Evolutionary conservation across 345 rosid genomes (phyloP), one percentile per base, ranked within the genome.

Genomic region (Gossypium arboreum): DNA sequence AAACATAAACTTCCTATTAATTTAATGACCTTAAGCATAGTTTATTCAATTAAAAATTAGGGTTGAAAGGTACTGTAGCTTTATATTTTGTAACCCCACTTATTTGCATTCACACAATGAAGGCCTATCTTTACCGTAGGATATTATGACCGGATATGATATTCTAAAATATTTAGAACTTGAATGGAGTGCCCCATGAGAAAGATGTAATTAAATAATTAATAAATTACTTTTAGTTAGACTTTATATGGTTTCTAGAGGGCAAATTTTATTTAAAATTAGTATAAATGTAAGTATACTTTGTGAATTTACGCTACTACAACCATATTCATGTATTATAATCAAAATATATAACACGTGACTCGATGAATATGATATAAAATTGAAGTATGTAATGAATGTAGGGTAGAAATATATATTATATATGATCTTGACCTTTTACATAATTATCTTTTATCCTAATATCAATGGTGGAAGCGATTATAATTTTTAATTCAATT

Each of bases 61-160:
- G 39, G 39, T 34, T 34, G 39, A 0, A 34, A 34, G 7, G 62
- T 2, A 71, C 18, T 43, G 76, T 41, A 54, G 52, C 67, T 67
- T 24, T 43, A 72, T 45, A 74, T 16, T 60, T 72, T 29, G 75
- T 48, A 47, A 68, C 34, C 74, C 74, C 50, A 29, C 60, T 39
- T 18, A 11, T 29, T 39, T 18, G 74, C 62, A 71, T 71, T 54
- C 62, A 71, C 73, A 71, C 62, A 6, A 52, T 11, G 29, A 17
- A 18, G 29, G 20, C 27, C 39, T 55, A 12, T 39, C 63, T 39
- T 7, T 20, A 41, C 73, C 52, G 34, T 71, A 29, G 1, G 6
- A 51, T 69, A 4, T 52, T 16, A 50, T 27, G 59, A 25, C 56
- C 20, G 17, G 6, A 29, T 34, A 7, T 16, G 57, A 47, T 44